These are phyloP conservation scores for Boletales sp. DNA, from an alignment of 768 basidiomycete genomes.

Conservation along the genomic window DNA sequence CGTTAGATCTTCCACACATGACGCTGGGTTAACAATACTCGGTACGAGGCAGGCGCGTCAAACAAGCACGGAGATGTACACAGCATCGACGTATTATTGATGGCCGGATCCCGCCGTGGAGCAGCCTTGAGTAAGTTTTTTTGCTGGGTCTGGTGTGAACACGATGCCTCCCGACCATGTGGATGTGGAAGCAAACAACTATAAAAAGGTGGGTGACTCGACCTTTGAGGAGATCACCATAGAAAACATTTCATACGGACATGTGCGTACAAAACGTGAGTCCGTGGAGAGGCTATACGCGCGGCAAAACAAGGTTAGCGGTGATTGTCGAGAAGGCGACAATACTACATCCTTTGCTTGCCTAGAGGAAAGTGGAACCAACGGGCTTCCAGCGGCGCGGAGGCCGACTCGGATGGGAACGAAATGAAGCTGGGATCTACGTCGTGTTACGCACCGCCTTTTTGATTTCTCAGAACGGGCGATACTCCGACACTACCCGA, in stretches of 20 bases:
- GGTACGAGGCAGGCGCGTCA: too few relatives aligned
- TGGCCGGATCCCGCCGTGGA: neutral
- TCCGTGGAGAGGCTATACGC: slow-evolving; percentile 8
- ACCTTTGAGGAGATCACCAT: neutral
- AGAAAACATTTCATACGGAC: slow-evolving; percentile 1
- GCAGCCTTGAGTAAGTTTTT: neutral
- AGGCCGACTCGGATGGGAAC: too few relatives aligned
- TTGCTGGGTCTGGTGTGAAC: neutral
- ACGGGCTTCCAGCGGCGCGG: too few relatives aligned
- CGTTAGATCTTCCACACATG: too few relatives aligned
- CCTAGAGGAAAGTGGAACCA: neutral
- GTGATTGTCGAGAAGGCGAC: slow-evolving; percentile 18
- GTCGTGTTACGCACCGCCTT: slow-evolving; percentile 14
- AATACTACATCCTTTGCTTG: neutral
- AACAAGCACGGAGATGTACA: neutral
- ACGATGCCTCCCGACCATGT: neutral
- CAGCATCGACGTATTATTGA: neutral
- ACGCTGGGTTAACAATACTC: too few relatives aligned
- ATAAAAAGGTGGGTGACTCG: neutral
- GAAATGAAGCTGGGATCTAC: too few relatives aligned
- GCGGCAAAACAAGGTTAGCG: neutral
- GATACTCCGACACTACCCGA: slow-evolving; percentile 7
- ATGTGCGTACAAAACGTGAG: neutral
- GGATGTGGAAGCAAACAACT: slow-evolving; percentile 1
- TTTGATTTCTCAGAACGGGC: slow-evolving; percentile 4